Percentiles rank a stretch among this genome's conserved stretches.
phyloP scores from a whole-genome alignment of 345 rosid species.

The Aethionema arabicum region DNA sequence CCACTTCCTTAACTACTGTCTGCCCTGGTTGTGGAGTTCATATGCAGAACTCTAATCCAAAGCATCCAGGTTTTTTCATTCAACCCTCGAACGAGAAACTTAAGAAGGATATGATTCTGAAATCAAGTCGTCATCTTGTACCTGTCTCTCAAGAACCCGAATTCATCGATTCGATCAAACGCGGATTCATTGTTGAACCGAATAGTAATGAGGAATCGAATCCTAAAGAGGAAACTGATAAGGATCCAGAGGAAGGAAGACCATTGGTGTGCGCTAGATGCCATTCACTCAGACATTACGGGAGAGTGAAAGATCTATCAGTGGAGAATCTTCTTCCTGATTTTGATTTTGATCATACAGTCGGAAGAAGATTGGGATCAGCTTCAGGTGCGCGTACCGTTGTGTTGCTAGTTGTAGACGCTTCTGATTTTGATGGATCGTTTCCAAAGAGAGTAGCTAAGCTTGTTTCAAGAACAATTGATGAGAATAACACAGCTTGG shows the following conservation, averaged over 20 bases:
- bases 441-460: conserved; percentile 78
- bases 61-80: conserved; percentile 75
- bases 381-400: conserved; percentile 70
- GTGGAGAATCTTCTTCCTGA: conserved; percentile 91
- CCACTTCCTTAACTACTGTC: conserved; percentile 51
- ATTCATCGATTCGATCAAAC: conserved; percentile 55
- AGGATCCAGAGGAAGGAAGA: conserved; percentile 22
- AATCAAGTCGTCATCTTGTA: conserved; percentile 38
- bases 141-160: conserved; percentile 61
- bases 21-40: conserved; percentile 96
- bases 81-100: conserved; percentile 45
- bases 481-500: conserved; percentile 73
- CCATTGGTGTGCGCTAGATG: conserved; percentile 88
- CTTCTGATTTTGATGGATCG: conserved; percentile 86
- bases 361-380: conserved; percentile 69
- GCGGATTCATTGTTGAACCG: conserved; percentile 49
- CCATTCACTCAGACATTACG: conserved; percentile 84
- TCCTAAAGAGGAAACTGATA: conserved; percentile 23
- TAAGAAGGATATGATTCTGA: conserved; percentile 31
- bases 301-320: conserved; percentile 76
- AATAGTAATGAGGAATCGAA: neutral
- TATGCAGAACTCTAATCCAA: conserved; percentile 68
- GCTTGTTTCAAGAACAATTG: conserved; percentile 64
- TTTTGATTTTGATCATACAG: conserved; percentile 82
- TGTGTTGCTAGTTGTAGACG: conserved; percentile 85